Conservation (phyloP, 495 filamentous ascomycete genomes). For the Tuber brumale region DNA sequence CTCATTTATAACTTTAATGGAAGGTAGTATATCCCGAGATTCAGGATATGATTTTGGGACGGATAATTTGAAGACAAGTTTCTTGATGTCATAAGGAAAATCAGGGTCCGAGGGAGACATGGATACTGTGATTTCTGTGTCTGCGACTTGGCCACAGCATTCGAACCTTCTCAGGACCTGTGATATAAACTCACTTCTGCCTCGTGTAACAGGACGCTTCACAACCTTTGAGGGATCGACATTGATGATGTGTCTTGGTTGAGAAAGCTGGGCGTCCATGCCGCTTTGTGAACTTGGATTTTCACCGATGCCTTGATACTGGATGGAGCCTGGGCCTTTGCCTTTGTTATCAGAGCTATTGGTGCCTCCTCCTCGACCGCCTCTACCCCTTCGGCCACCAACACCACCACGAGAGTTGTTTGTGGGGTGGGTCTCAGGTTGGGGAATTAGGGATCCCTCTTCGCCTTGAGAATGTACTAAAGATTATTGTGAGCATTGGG, state of each 20-base stretch:
- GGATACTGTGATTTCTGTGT: constrained; percentile 55
- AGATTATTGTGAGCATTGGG: neutral
- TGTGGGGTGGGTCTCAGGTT: neutral
- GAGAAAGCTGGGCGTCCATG: neutral
- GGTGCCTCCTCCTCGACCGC: neutral
- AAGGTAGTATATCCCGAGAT: constrained; percentile 46
- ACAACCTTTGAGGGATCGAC: constrained; percentile 6
- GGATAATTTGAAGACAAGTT: constrained; percentile 63
- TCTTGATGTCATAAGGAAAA: constrained; percentile 71
- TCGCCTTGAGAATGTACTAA: neutral
- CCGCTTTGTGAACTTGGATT: neutral
- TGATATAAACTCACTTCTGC: constrained; percentile 2
- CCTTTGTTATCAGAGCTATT: neutral
- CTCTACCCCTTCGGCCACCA: neutral
- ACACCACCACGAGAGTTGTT: neutral
- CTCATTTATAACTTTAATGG: constrained; percentile 61
- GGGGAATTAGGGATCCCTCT: neutral
- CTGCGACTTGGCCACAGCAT: neutral
- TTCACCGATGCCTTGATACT: neutral
- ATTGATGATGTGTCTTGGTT: neutral
- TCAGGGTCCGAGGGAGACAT: constrained; percentile 79
- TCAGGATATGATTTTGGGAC: constrained; percentile 60
- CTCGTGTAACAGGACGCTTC: constrained; percentile 5
- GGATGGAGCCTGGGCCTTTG: neutral
- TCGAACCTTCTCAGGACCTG: constrained; percentile 3